Percentiles rank a stretch among this genome's conserved stretches.
Evolutionary conservation across 2,329 filamentous ascomycete genomes (phyloP).

Genomic region (Stagonosporopsis rhizophila): DNA sequence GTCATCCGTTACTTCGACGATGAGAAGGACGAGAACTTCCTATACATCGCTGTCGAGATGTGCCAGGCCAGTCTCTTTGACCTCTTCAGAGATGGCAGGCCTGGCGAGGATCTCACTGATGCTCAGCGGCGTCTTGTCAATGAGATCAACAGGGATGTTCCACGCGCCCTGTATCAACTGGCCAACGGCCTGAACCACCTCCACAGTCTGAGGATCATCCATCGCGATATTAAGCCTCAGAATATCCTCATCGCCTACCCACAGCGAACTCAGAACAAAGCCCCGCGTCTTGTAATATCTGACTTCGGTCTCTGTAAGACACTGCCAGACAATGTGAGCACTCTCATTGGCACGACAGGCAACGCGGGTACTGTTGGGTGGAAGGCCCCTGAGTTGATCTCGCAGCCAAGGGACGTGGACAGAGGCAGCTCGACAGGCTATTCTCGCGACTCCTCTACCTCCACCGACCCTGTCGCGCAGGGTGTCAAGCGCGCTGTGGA

Average conservation of each 20-base stretch:
- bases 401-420: constrained; percentile 59
- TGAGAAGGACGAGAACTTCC: constrained; percentile 84
- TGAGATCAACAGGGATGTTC: constrained; percentile 76
- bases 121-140: constrained; percentile 72
- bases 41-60: constrained; percentile 94
- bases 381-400: constrained; percentile 91
- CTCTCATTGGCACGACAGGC: constrained; percentile 91
- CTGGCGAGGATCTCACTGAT: constrained; percentile 59
- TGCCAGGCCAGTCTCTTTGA: constrained; percentile 94
- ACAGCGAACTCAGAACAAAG: constrained; percentile 71
- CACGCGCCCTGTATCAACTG: constrained; percentile 84
- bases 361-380: constrained; percentile 95
- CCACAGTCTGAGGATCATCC: constrained; percentile 91
- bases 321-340: constrained; percentile 90
- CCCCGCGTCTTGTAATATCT: constrained; percentile 88
- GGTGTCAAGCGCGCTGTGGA: constrained; percentile 95
- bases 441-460: constrained; percentile 51
- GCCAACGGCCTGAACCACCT: constrained; percentile 87
- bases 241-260: constrained; percentile 86
- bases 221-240: constrained; percentile 95
- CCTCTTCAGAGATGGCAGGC: constrained; percentile 73
- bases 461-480: constrained; percentile 59
- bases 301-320: constrained; percentile 99
- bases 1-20: constrained; percentile 97
- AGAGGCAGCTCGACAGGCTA: constrained; percentile 53